A percentile compares a stretch with the other conserved stretches of the same genome.
These are phyloP conservation scores for Malassezia equina DNA, from an alignment of 1,284 basidiomycete species.

Conservation along the genomic window DNA sequence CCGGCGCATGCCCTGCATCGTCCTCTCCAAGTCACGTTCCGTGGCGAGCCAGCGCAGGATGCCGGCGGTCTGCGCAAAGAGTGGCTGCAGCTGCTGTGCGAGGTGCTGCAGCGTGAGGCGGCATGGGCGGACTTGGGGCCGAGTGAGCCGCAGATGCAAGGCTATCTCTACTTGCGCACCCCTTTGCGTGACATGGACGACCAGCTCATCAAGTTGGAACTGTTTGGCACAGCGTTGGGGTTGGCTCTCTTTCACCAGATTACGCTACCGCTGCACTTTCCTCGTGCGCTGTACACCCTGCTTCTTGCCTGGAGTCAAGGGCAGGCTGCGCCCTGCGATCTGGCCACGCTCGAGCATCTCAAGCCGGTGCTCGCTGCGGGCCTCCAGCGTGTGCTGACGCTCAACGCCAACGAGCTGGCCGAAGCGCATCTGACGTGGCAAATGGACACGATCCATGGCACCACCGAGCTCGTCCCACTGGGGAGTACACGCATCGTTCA, in stretches of 20 bases:
- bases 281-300: constrained; percentile 17
- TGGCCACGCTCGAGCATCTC: constrained; percentile 19
- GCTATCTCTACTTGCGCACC: constrained; percentile 10
- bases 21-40: constrained; percentile 26
- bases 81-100: constrained; percentile 26
- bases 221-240: constrained; percentile 25
- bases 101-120: constrained; percentile 6
- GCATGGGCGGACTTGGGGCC: background rate
- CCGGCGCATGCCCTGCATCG: background rate
- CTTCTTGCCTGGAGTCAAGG: constrained; percentile 15
- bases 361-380: constrained; percentile 20
- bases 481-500: constrained; percentile 1
- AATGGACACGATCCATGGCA: background rate
- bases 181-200: background rate
- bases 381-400: constrained; percentile 18
- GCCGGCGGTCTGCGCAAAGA: constrained; percentile 31
- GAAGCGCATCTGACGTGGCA: constrained; percentile 1
- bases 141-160: constrained; percentile 8
- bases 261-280: constrained; percentile 22
- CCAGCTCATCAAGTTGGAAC: constrained; percentile 9
- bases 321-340: constrained; percentile 4
- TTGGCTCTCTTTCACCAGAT: constrained; percentile 26
- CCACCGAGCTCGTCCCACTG: background rate
- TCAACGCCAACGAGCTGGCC: constrained; percentile 1
- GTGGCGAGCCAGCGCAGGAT: constrained; percentile 27